Conservation (phyloP, 768 basidiomycete species). For the Mycena chlorophos region DNA sequence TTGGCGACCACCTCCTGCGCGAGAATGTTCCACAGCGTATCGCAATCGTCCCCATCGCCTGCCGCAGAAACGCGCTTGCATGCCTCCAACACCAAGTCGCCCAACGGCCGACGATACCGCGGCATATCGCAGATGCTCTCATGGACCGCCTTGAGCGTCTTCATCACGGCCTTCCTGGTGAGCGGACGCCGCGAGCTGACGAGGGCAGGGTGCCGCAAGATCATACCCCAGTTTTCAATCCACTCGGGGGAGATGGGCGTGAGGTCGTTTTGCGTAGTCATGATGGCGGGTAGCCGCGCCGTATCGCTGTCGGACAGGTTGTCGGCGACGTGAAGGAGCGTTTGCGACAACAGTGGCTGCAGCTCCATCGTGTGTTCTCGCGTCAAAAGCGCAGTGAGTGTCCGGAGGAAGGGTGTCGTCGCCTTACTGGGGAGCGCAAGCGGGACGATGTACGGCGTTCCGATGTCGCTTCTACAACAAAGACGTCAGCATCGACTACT, state of each 20-base stretch:
- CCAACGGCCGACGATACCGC: slow-evolving; percentile 55
- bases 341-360: slow-evolving; percentile 61
- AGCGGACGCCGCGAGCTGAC: slow-evolving; percentile 45
- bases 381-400: slow-evolving; percentile 61
- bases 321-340: slow-evolving; percentile 64
- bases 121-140: slow-evolving; percentile 70
- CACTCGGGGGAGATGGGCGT: slow-evolving; percentile 73
- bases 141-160: slow-evolving; percentile 57
- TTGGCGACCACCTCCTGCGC: slow-evolving; percentile 69
- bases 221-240: slow-evolving; percentile 63
- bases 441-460: slow-evolving; percentile 49
- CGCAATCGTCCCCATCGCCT: slow-evolving; percentile 38
- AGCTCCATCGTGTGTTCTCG: slow-evolving; percentile 60
- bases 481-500: slow-evolving; percentile 7
- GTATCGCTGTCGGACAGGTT: slow-evolving; percentile 72
- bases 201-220: slow-evolving; percentile 52
- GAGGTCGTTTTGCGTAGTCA: slow-evolving; percentile 67
- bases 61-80: slow-evolving; percentile 23
- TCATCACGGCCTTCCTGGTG: slow-evolving; percentile 59
- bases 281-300: slow-evolving; percentile 56
- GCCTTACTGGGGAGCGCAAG: slow-evolving; percentile 55
- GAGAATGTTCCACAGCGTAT: slow-evolving; percentile 57
- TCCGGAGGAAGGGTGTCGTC: slow-evolving; percentile 62
- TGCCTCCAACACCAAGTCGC: slow-evolving; percentile 55
- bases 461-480: slow-evolving; percentile 41